Conservation (phyloP, 2,329 filamentous ascomycete genomes). For the Cryoendolithus antarcticus region DNA sequence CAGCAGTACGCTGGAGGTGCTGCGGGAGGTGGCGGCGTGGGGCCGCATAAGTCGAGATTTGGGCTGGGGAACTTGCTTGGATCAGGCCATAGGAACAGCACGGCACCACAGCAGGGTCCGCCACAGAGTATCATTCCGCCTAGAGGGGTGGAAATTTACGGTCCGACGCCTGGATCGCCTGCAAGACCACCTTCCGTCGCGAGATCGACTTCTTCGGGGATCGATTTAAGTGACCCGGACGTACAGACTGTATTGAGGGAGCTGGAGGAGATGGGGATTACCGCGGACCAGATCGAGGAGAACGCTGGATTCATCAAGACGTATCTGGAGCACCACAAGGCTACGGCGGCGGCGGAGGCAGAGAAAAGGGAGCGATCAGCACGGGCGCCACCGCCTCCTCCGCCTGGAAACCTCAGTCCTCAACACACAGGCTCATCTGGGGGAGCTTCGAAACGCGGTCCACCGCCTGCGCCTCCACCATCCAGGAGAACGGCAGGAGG, state of each 20-base stretch:
- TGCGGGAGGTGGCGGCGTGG: conserved; percentile 20
- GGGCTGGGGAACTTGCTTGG: conserved; percentile 37
- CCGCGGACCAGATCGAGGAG: conserved; percentile 54
- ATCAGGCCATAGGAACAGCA: conserved; percentile 37
- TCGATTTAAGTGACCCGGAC: conserved; percentile 50
- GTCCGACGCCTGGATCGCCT: conserved; percentile 6
- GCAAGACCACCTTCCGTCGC: conserved; percentile 7
- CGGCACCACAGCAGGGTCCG: conserved; percentile 25
- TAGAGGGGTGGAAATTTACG: conserved; percentile 23
- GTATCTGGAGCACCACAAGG: conserved; percentile 53
- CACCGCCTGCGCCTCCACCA: conserved; percentile 44
- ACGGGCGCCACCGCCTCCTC: conserved; percentile 50
- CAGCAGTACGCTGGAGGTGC: conserved; percentile 7
- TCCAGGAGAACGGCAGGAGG: conserved; percentile 21
- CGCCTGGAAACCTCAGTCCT: conserved; percentile 34
- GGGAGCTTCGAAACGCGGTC: conserved; percentile 44
- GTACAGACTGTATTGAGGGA: conserved; percentile 51
- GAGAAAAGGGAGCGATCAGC: conserved; percentile 36
- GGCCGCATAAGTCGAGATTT: conserved; percentile 35
- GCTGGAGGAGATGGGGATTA: conserved; percentile 52
- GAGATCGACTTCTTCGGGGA: conserved; percentile 29
- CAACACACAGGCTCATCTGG: conserved; percentile 48
- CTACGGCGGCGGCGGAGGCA: conserved; percentile 33
- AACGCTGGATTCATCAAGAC: conserved; percentile 57
- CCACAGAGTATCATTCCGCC: conserved; percentile 40